phyloP scores from a whole-genome alignment of 2,329 filamentous ascomycete genomes.

The Aschersonia sp. region DNA sequence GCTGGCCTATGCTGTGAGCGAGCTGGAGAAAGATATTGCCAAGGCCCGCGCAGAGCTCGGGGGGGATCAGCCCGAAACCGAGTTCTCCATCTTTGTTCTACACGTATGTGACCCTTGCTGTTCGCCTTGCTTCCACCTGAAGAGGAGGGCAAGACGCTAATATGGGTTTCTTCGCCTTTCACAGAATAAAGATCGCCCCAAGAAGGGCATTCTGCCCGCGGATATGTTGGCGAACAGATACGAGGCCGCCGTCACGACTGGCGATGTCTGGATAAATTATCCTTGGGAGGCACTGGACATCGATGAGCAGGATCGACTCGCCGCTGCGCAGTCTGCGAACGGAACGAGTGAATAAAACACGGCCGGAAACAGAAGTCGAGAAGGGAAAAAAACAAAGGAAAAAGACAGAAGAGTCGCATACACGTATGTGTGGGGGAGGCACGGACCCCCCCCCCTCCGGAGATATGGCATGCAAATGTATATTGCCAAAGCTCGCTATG shows the following conservation, averaged over 20 bases:
- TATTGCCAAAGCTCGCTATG: no score
- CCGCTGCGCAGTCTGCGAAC: constrained; percentile 24
- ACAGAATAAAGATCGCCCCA: constrained; percentile 91
- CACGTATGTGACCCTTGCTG: constrained; percentile 45
- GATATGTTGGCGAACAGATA: constrained; percentile 71
- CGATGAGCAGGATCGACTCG: constrained; percentile 72
- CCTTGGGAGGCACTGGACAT: constrained; percentile 96
- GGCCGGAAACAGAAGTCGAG: neutral
- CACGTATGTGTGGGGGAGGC: no score
- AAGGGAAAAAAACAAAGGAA: neutral
- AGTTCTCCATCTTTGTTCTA: constrained; percentile 89
- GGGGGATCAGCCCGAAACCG: constrained; percentile 50
- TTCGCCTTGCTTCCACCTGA: neutral
- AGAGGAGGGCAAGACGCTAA: neutral
- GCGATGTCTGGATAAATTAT: constrained; percentile 98
- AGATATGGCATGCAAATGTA: no score
- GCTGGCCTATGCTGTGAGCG: constrained; percentile 82
- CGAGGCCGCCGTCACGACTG: constrained; percentile 71
- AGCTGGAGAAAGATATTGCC: constrained; percentile 91
- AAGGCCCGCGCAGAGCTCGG: constrained; percentile 61
- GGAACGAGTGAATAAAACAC: no score
- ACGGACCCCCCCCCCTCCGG: no score
- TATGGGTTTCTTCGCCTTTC: neutral
- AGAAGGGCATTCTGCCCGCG: constrained; percentile 75
- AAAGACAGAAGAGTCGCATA: neutral